A percentile compares a stretch with the other conserved stretches of the same genome.
phyloP scores from a whole-genome alignment of 2,329 filamentous ascomycete genomes.

The Bertia moriformis region DNA sequence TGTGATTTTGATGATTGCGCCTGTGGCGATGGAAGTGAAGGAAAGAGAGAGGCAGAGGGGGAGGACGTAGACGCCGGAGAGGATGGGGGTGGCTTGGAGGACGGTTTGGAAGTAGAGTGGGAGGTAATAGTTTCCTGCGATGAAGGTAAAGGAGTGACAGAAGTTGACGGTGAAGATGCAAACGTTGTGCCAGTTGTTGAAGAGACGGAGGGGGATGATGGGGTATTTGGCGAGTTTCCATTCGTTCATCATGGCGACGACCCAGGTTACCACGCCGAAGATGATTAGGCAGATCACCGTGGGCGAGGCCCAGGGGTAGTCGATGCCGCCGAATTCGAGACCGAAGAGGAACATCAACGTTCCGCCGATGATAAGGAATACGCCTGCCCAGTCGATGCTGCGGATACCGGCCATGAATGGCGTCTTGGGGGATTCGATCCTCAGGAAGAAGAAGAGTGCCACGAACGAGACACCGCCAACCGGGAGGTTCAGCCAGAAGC shows the following conservation, averaged over 20 bases:
- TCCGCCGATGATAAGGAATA: constrained; percentile 44
- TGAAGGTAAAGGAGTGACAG: constrained; percentile 40
- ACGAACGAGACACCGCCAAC: constrained; percentile 38
- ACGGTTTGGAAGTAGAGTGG: constrained; percentile 63
- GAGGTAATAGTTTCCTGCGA: constrained; percentile 54
- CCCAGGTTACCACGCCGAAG: constrained; percentile 34
- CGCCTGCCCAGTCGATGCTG: constrained; percentile 46
- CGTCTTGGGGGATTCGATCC: constrained; percentile 53
- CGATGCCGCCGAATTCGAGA: constrained; percentile 53
- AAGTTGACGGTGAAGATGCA: constrained; percentile 34
- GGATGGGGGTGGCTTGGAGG: constrained; percentile 40
- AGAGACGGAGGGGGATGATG: constrained; percentile 53
- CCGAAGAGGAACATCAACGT: constrained; percentile 58
- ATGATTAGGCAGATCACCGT: constrained; percentile 48
- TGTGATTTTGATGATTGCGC: constrained; percentile 31
- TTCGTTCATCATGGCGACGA: constrained; percentile 44
- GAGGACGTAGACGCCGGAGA: constrained; percentile 46
- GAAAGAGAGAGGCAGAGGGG: constrained; percentile 40
- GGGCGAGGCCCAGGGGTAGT: constrained; percentile 44
- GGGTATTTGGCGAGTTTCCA: constrained; percentile 48
- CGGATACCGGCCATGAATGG: constrained; percentile 45
- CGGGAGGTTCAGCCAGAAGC: constrained; percentile 38
- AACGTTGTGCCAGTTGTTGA: constrained; percentile 36
- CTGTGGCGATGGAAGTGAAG: constrained; percentile 23
- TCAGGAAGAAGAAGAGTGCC: constrained; percentile 45